Percentiles rank a stretch among this genome's conserved stretches.
Conservation (phyloP, 2,329 filamentous ascomycete genomes). For the Fusarium mangiferae region DNA sequence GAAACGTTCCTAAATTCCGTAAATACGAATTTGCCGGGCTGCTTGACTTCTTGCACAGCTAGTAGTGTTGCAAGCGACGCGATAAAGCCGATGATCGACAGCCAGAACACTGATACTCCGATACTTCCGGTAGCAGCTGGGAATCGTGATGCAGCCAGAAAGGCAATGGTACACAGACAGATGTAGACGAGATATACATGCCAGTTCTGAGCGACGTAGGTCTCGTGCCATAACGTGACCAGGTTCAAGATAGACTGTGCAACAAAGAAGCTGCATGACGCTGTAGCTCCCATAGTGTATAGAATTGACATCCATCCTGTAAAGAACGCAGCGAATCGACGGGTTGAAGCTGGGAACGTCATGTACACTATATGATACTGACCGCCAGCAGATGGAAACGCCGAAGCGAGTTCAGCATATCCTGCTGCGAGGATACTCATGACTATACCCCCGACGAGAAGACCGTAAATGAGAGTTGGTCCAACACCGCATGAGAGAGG, state of each 20-base stretch:
- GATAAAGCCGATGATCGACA: background rate
- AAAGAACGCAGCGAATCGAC: background rate
- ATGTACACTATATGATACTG: background rate
- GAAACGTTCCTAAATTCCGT: background rate
- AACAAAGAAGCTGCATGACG: rapidly evolving
- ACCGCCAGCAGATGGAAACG: rapidly evolving
- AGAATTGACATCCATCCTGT: background rate
- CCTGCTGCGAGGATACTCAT: background rate
- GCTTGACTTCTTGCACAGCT: rapidly evolving
- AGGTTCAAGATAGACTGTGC: background rate
- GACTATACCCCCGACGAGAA: background rate
- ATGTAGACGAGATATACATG: background rate
- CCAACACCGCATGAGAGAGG: background rate
- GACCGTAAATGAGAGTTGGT: background rate
- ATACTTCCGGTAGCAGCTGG: background rate
- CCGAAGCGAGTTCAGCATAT: rapidly evolving
- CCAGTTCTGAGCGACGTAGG: background rate
- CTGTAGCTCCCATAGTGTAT: background rate
- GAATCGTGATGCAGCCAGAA: rapidly evolving
- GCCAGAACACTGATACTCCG: background rate
- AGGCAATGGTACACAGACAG: background rate
- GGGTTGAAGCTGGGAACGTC: background rate
- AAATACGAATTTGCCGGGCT: background rate
- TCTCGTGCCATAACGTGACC: background rate
- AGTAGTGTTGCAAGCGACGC: background rate